A percentile compares a stretch with the other conserved stretches of the same genome.
phyloP scores from a whole-genome alignment of 2,329 filamentous ascomycete species.

The Phaeophleospora eucalypticola region DNA sequence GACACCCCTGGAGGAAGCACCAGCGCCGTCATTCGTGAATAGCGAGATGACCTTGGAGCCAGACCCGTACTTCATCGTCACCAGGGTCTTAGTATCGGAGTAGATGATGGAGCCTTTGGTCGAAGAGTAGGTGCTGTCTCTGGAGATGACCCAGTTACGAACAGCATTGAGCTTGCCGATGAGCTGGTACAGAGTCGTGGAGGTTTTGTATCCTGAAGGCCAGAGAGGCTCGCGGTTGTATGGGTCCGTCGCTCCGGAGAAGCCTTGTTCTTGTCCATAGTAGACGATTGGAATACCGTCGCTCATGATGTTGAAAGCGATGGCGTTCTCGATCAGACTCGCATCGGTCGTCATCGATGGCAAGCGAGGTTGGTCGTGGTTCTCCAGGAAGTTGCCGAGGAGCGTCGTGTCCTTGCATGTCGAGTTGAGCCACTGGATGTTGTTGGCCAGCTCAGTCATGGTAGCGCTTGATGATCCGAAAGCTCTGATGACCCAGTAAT shows the following conservation, averaged over 20 bases:
- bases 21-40: slow-evolving; percentile 14
- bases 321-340: slow-evolving; percentile 55
- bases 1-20: slow-evolving; percentile 3
- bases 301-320: slow-evolving; percentile 56
- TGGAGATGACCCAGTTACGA: slow-evolving; percentile 41
- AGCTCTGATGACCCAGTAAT: slow-evolving; percentile 33
- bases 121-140: slow-evolving; percentile 35
- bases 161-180: slow-evolving; percentile 45
- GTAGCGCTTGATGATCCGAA: slow-evolving; percentile 32
- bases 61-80: slow-evolving; percentile 12
- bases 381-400: slow-evolving; percentile 36
- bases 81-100: slow-evolving; percentile 17
- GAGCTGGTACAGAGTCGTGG: slow-evolving; percentile 38
- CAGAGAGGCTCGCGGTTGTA: slow-evolving; percentile 38
- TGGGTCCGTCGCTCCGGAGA: slow-evolving; percentile 32
- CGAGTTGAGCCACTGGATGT: slow-evolving; percentile 24
- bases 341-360: slow-evolving; percentile 48
- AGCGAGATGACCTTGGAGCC: slow-evolving; percentile 12
- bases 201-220: slow-evolving; percentile 37
- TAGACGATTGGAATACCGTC: slow-evolving; percentile 62
- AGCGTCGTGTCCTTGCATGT: slow-evolving; percentile 35
- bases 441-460: slow-evolving; percentile 35
- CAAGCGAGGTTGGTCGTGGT: slow-evolving; percentile 37
- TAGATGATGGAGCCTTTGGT: slow-evolving; percentile 35
- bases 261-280: slow-evolving; percentile 61